Evolutionary conservation across 495 filamentous ascomycete genomes (phyloP).

Genomic region (Tuber brumale): DNA sequence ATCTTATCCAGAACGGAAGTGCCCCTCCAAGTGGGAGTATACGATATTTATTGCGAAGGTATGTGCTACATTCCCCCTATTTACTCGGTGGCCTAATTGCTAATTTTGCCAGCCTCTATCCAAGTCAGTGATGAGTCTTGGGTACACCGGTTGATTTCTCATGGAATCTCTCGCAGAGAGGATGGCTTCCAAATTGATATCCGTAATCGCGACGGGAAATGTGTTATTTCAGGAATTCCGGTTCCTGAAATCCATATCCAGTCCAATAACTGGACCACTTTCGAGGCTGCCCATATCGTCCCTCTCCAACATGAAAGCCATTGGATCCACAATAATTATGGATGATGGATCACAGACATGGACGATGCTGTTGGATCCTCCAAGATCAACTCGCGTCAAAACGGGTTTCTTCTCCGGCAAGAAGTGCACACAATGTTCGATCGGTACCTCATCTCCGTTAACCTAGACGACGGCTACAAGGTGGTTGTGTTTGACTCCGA

Average conservation of each 20-base stretch:
- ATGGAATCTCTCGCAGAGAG: conserved; percentile 10
- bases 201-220: conserved; percentile 8
- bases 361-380: no score
- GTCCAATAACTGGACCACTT: no score
- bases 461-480: conserved; percentile 35
- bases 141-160: conserved; percentile 8
- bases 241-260: no score
- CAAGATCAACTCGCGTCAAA: no score
- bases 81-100: no score
- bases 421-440: no score
- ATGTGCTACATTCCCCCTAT: conserved; percentile 7
- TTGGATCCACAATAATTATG: no score
- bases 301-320: no score
- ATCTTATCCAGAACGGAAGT: conserved; percentile 15
- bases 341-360: no score
- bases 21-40: conserved; percentile 4
- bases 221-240: conserved; percentile 14
- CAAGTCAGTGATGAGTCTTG: no score
- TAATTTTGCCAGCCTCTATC: neutral
- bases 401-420: no score
- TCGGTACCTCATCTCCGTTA: neutral
- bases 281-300: no score
- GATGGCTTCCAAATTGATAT: conserved; percentile 12
- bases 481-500: conserved; percentile 27
- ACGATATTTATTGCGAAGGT: conserved; percentile 24